A percentile compares a stretch with the other conserved stretches of the same genome.
phyloP scores from a whole-genome alignment of 805 yeast species.

The Saccharomycopsis synnaedendra region DNA sequence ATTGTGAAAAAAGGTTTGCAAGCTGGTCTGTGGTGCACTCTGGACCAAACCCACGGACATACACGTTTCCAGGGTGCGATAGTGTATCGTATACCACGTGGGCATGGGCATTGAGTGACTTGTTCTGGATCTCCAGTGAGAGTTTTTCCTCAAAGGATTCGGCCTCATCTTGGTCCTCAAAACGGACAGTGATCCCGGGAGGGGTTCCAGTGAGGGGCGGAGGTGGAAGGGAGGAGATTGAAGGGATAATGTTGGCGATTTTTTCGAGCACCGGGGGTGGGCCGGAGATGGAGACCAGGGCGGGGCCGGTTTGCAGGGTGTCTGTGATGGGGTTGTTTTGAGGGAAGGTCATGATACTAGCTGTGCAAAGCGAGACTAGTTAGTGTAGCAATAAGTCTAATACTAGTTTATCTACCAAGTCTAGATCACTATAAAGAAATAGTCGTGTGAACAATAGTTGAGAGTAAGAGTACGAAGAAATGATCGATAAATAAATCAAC shows the following conservation, averaged over 20 bases:
- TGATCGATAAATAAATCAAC: too few relatives aligned
- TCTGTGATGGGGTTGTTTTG: conserved; percentile 11
- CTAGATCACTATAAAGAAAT: too few relatives aligned
- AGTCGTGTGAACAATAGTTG: too few relatives aligned
- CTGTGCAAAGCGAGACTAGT: too few relatives aligned
- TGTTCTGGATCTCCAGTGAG: conserved; percentile 1
- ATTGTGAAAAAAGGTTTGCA: conserved; percentile 26
- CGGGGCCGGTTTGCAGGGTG: conserved; percentile 4
- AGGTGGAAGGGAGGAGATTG: too few relatives aligned
- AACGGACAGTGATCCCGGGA: background rate
- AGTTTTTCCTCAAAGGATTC: conserved; percentile 7
- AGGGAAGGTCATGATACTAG: background rate
- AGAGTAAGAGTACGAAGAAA: too few relatives aligned
- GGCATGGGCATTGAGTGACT: background rate
- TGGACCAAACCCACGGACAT: conserved; percentile 36
- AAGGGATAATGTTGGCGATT: background rate
- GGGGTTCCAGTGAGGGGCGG: too few relatives aligned
- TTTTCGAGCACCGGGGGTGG: background rate
- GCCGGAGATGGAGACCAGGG: background rate
- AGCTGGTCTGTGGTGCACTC: conserved; percentile 28
- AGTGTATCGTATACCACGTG: conserved; percentile 21
- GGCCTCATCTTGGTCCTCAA: conserved; percentile 8
- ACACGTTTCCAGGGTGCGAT: conserved; percentile 49
- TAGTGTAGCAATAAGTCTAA: too few relatives aligned
- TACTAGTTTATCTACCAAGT: too few relatives aligned